A percentile compares a stretch with the other conserved stretches of the same genome.
Evolutionary conservation across 2,329 filamentous ascomycete species (phyloP).

Genomic region (Mycosphaerella sp.): DNA sequence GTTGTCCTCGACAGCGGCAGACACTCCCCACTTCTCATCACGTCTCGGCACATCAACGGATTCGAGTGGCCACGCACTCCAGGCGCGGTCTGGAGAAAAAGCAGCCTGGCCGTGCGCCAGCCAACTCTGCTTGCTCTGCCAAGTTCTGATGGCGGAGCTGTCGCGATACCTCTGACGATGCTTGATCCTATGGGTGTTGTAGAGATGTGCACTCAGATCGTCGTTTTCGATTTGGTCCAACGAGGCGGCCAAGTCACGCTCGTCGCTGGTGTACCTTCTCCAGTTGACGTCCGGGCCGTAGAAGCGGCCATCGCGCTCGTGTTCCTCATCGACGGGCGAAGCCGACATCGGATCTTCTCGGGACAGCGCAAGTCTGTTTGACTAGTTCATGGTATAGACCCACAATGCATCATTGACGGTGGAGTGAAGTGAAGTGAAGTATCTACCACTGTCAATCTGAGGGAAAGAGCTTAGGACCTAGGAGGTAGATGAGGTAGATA

Average conservation of each 20-base stretch:
- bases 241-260: conserved; percentile 56
- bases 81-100: conserved; percentile 49
- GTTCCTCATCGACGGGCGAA: conserved; percentile 6
- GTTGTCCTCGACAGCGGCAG: conserved; percentile 24
- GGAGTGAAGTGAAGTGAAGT: too few species aligned
- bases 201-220: conserved; percentile 70
- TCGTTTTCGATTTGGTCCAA: conserved; percentile 57
- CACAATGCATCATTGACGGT: too few species aligned
- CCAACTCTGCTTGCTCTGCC: conserved; percentile 40
- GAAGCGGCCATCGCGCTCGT: conserved; percentile 57
- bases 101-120: conserved; percentile 30
- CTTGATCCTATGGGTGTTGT: conserved; percentile 68
- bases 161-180: conserved; percentile 30
- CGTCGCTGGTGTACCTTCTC: conserved; percentile 54
- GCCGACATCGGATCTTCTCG: conserved; percentile 2
- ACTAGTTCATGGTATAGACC: too few species aligned
- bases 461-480: too few species aligned
- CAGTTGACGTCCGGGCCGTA: conserved; percentile 62
- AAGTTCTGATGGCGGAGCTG: conserved; percentile 15
- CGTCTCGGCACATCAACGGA: conserved; percentile 55
- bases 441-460: too few species aligned
- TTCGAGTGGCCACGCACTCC: conserved; percentile 82
- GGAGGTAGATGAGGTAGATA: too few species aligned
- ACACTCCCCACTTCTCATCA: conserved; percentile 44
- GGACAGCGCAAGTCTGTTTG: background rate